Evolutionary conservation across 2,329 filamentous ascomycete genomes (phyloP).

Genomic region (Fusarium nanum): DNA sequence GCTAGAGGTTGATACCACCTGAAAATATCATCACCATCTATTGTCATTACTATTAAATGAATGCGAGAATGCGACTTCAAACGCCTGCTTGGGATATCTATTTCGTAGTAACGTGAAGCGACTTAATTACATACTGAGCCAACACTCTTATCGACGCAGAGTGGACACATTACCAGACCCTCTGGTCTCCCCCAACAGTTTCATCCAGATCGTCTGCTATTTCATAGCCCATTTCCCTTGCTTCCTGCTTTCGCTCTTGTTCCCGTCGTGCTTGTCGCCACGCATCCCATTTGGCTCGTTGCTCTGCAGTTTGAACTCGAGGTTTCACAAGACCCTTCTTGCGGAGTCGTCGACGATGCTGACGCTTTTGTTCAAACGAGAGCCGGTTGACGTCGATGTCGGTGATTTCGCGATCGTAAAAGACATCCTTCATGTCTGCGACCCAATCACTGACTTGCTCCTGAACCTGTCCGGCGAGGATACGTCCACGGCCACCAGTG

Average conservation of each 20-base stretch:
- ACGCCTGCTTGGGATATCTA: slow-evolving; percentile 37
- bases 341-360: slow-evolving; percentile 62
- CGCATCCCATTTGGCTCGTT: slow-evolving; percentile 57
- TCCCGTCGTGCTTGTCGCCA: slow-evolving; percentile 58
- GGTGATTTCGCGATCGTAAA: slow-evolving; percentile 59
- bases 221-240: slow-evolving; percentile 56
- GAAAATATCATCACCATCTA: slow-evolving; percentile 36
- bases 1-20: slow-evolving; percentile 43
- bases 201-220: slow-evolving; percentile 49
- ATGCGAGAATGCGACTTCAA: slow-evolving; percentile 26
- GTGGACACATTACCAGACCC: slow-evolving; percentile 38
- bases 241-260: slow-evolving; percentile 55
- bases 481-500: slow-evolving; percentile 63
- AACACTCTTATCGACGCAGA: slow-evolving; percentile 2
- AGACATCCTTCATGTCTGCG: slow-evolving; percentile 61
- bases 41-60: slow-evolving; percentile 24
- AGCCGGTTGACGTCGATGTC: slow-evolving; percentile 58
- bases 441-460: slow-evolving; percentile 61
- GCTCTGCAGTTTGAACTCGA: slow-evolving; percentile 54
- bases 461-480: slow-evolving; percentile 49
- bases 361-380: slow-evolving; percentile 59
- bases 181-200: slow-evolving; percentile 47
- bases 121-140: not conserved
- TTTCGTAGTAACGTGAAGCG: slow-evolving; percentile 27
- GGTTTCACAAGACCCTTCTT: slow-evolving; percentile 58